Evolutionary conservation across 352 stramenopile species (phyloP), one percentile per base, ranked within the genome.

Genomic region (Phytophthora pinifolia): DNA sequence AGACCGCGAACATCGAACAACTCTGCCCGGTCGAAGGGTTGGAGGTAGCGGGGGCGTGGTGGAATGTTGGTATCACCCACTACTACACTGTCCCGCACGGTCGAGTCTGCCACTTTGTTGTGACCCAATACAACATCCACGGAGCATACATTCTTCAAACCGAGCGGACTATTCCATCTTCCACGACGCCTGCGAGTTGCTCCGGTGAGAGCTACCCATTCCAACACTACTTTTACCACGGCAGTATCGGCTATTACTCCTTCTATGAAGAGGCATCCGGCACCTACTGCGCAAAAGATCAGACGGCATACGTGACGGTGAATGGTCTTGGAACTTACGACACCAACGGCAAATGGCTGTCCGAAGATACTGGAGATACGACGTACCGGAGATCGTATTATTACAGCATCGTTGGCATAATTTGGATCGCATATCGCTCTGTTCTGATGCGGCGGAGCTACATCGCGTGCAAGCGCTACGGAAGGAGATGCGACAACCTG

Each of bases 101-200:
- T 5, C 37, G 38, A 49, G 17, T 57, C 14, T 57, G 49, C 8
- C 49, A 60, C 27, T 60, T 54, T 15, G 53, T 60, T 4, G 43
- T 60, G 29, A 32, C 53, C 5, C 53, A 60, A 17, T 59, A 59
- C 17, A 59, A 59, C 25, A 52, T 59, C 17, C 52, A 60, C 5
- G 52, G 52, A 17, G 18, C 32, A 3, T 61, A 61, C 20, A 6
- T 20, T 8, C 18, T 52, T 9, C 33, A 32, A 39, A 46, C 33
- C 6, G 32, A 52, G 29, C 17, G n/a, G 22, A 25, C 31, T 14
- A 3, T 42, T n/a, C 51, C 41, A 30, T 59, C 51, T 22, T 39
- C 41, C 6, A 59, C 51, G 14, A 59, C 41, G 15, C 41, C 51
- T 13, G 25, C 41, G 18, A 59, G 51, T 9, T 59, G 51, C 18